Base-by-base conservation (phyloP, 306 rosid genomes). In the Canavalia gladiata region DNA sequence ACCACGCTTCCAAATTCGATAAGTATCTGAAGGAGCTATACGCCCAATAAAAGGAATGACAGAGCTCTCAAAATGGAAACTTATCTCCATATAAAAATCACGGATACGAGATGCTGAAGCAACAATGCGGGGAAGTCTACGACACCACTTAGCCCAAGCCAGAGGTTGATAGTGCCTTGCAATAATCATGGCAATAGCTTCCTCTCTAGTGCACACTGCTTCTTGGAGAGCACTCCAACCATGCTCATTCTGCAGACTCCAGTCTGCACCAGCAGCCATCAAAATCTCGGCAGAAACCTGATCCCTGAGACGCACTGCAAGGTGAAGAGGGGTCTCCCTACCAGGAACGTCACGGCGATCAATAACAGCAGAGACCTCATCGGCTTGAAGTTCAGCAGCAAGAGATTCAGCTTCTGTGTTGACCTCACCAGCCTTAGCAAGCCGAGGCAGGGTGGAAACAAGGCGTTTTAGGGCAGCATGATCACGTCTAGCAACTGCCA, bases 161-260 rank as follows among this genome's bases (percentile, higher is more conserved):
- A 93, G 87, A 45, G 98, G 98, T 55, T 93, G 98, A 81, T 92
- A 93, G 59, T 93, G 94, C 8, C 98, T 84, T 3, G 98, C 98
- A 76, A 96, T 96, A 37, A 88, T 92, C 97, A 96, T 86, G 30
- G 98, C 98, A 79, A 93, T 93, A 7, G 92, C 86, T 82, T 96
- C 99, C 86, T 96, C 97, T 85, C 98, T 89, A 7, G 90, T 88
- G 85, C 97, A 96, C 28, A 96, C 99, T 0, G 99, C 99, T 85
- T 96, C 99, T 75, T 93, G 99, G 69, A 96, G 97, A 69, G 99
- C 98, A 87, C 97, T 93, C 99, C 99, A 96, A 75, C 99, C 99
- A 65, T 96, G 74, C 84, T 93, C 98, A 85, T 96, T 96, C 75
- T 93, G 99, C 29, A 96, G 89, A 87, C 97, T 96, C 98, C 97